These are phyloP conservation scores for Rhododendron ovatum DNA, from an alignment of 148 eudicot genomes.

Conservation along the genomic window DNA sequence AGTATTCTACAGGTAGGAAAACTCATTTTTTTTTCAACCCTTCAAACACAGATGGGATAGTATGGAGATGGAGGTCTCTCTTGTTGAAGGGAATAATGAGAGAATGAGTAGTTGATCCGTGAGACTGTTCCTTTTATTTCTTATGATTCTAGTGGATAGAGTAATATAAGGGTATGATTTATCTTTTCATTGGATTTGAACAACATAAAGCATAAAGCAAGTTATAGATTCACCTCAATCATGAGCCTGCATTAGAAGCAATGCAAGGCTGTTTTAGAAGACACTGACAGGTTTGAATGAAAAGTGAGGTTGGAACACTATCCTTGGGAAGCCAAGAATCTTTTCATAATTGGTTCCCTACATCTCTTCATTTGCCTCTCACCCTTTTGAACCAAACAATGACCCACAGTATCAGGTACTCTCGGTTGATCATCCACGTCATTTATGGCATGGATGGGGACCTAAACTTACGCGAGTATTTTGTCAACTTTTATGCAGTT, in stretches of 20 bases:
- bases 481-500: not conserved
- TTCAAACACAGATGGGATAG: not conserved
- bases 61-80: not conserved
- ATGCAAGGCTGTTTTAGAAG: conserved; percentile 50
- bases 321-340: conserved; percentile 85
- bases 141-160: conserved; percentile 12
- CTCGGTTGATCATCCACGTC: conserved; percentile 18
- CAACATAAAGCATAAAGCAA: conserved; percentile 31
- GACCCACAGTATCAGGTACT: conserved; percentile 11
- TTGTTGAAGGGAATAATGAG: conserved; percentile 13
- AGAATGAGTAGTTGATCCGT: conserved; percentile 20
- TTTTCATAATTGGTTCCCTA: conserved; percentile 53
- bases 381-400: conserved; percentile 51
- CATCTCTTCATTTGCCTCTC: conserved; percentile 48
- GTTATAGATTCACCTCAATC: conserved; percentile 72
- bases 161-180: conserved; percentile 13
- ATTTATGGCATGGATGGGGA: not conserved
- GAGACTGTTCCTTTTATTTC: conserved; percentile 8
- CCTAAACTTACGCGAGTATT: not conserved
- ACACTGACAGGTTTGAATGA: conserved; percentile 69
- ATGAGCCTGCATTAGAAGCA: conserved; percentile 61
- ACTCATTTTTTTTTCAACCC: conserved; percentile 28
- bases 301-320: conserved; percentile 59
- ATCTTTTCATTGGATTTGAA: conserved; percentile 30
- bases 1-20: conserved; percentile 27